Conservation (phyloP, 2,329 filamentous ascomycete genomes). For the Monilinia polystroma region DNA sequence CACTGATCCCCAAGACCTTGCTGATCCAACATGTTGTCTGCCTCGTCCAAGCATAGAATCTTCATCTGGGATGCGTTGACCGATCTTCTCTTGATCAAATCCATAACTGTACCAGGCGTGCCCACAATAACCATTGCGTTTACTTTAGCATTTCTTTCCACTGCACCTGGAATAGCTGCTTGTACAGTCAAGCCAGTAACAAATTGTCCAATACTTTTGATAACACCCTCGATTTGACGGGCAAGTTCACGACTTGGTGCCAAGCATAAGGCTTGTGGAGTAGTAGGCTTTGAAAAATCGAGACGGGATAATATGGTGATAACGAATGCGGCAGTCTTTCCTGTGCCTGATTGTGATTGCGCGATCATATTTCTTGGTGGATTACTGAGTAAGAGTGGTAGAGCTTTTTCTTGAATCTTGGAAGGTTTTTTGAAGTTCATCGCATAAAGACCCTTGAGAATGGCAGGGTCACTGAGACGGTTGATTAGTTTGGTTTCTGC, state of each 20-base stretch:
- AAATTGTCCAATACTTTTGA: conserved; percentile 80
- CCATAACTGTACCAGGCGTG: conserved; percentile 89
- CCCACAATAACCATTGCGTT: conserved; percentile 82
- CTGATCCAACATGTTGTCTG: conserved; percentile 97
- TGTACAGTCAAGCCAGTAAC: conserved; percentile 72
- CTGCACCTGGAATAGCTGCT: conserved; percentile 77
- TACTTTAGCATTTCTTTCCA: conserved; percentile 67
- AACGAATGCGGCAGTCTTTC: conserved; percentile 96
- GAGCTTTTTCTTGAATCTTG: conserved; percentile 94
- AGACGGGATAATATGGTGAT: conserved; percentile 87
- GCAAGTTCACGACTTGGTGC: conserved; percentile 93
- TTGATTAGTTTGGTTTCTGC: conserved; percentile 23
- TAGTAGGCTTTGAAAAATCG: conserved; percentile 64
- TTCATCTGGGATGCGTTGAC: conserved; percentile 71
- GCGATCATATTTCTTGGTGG: conserved; percentile 95
- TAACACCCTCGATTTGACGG: conserved; percentile 86
- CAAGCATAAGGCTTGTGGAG: conserved; percentile 81
- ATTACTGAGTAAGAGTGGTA: conserved; percentile 82
- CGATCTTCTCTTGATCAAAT: conserved; percentile 74
- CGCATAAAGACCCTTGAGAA: conserved; percentile 73
- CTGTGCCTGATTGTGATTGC: conserved; percentile 98
- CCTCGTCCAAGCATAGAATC: conserved; percentile 90
- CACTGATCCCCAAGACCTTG: conserved; percentile 96
- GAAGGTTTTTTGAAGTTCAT: conserved; percentile 94
- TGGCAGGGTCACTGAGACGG: conserved; percentile 51